Conservation (phyloP, 345 rosid genomes). For the Orychophragmus violaceus region DNA sequence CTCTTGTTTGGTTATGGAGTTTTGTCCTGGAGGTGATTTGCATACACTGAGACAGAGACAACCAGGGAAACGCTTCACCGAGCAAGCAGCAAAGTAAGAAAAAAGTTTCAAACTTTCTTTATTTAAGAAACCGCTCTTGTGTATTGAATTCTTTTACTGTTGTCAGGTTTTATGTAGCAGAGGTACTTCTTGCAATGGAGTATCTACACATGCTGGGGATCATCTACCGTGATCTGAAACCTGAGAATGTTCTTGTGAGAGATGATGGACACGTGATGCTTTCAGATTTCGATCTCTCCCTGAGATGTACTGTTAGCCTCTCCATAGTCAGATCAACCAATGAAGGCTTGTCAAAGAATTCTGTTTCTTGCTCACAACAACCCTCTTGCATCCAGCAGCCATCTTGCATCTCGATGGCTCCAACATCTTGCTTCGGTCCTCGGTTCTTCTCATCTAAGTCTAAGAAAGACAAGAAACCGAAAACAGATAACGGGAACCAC, state of each 20-base stretch:
- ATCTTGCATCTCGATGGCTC: conserved; percentile 46
- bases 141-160: not conserved
- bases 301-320: conserved; percentile 54
- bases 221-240: conserved; percentile 78
- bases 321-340: conserved; percentile 49
- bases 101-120: not conserved
- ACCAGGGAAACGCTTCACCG: conserved; percentile 71
- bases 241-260: conserved; percentile 85
- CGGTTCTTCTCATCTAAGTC: conserved; percentile 52
- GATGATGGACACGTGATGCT: conserved; percentile 92
- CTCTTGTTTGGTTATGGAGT: conserved; percentile 85
- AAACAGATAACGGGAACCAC: conserved; percentile 50
- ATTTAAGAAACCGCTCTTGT: not conserved
- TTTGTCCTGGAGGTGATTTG: conserved; percentile 87
- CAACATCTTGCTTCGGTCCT: conserved; percentile 57
- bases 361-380: conserved; percentile 46
- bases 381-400: conserved; percentile 64
- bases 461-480: conserved; percentile 47
- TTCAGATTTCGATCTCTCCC: conserved; percentile 83
- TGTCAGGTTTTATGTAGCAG: conserved; percentile 77
- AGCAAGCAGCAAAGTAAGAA: conserved; percentile 75
- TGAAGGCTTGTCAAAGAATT: conserved; percentile 42
- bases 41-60: conserved; percentile 79
- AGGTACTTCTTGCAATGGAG: conserved; percentile 75
- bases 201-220: conserved; percentile 89